Evolutionary conservation across 139 green algal genomes (phyloP), one percentile per base, ranked within the genome.

Genomic region (Volvox reticuliferus): DNA sequence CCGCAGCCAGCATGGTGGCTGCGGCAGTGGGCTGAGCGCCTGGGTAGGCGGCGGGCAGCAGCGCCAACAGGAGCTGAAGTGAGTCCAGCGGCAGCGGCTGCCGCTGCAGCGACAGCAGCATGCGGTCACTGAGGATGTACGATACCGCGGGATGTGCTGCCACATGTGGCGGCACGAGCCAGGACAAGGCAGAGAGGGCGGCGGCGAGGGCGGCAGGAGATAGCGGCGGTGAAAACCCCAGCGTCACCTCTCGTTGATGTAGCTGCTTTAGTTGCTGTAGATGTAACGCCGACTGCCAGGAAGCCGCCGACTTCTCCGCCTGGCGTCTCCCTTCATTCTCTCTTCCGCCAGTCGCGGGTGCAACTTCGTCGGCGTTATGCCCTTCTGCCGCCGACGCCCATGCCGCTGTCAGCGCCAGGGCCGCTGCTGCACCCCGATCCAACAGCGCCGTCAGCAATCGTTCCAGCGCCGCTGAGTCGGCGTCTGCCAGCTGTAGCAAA

Each of bases 1-100:
- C 80, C 24, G 92, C 62, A 30, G 94, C 93, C n/a, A 94, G 55
- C 0, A 30, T 18, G 0, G 81, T 62, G 21, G 91, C 85, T 22
- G 86, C 88, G 20, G 82, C 67, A 36, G 73, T 55, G 33, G 80
- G 50, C 32, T 75, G 37, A n/a, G 50, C 1, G 50, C 86, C 81
- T 26, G 91, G 89, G 32, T 94, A 78, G 28, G 82, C 18, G 21
- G n/a, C 78, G 1, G 87, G 73, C 44, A 87, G 50, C 44, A 65
- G 30, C 32, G 44, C 35, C 3, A 61, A 16, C 21, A 91, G 80
- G 3, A 91, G 55, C 21, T 79, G 30, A 22, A 89, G 81, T 1
- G 16, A 24, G 33, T 32, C 32, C 19, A 37, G 32, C 36, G 76
- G 75, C 61, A 86, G 75, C 13, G 87, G 33, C 21, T 71, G 44